Evolutionary conservation across 108 stramenopile genomes (phyloP).

Genomic region (Stephanodiscus minutulus): DNA sequence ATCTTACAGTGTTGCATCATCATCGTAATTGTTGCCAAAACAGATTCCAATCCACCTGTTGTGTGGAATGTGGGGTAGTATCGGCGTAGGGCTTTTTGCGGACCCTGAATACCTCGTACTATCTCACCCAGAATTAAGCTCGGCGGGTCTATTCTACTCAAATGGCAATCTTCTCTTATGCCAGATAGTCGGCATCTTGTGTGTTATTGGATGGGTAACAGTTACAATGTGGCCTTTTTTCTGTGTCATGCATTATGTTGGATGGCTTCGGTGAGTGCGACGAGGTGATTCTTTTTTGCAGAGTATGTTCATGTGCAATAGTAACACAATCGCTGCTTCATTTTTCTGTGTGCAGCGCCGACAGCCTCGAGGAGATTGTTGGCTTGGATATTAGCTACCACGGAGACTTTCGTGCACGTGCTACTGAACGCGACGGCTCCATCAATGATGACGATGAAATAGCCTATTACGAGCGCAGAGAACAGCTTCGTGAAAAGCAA

Average conservation of each 20-base stretch:
- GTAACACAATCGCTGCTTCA: neutral
- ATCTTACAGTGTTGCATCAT: neutral
- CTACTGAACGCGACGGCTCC: slow-evolving; percentile 35
- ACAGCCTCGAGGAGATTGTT: slow-evolving; percentile 66
- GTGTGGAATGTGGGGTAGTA: slow-evolving; percentile 82
- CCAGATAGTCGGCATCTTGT: slow-evolving; percentile 72
- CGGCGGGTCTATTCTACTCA: slow-evolving; percentile 1
- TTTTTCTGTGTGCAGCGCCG: slow-evolving; percentile 28
- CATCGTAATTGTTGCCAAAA: neutral
- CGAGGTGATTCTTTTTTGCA: neutral
- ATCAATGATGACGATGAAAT: slow-evolving; percentile 12
- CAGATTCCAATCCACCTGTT: slow-evolving; percentile 85
- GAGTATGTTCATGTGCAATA: neutral
- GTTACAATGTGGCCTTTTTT: slow-evolving; percentile 76
- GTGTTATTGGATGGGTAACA: slow-evolving; percentile 73
- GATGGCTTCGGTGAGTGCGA: slow-evolving; percentile 51
- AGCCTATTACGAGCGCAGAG: slow-evolving; percentile 1
- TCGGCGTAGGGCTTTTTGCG: slow-evolving; percentile 84
- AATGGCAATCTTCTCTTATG: slow-evolving; percentile 40
- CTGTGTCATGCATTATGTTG: slow-evolving; percentile 40
- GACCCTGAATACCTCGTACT: slow-evolving; percentile 21
- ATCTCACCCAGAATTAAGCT: neutral
- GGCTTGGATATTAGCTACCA: slow-evolving; percentile 68
- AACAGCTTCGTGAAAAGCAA: neutral
- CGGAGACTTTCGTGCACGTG: slow-evolving; percentile 33